Evolutionary conservation across 31 red algal species (phyloP).

Genomic region (Bonnemaisonia californica): DNA sequence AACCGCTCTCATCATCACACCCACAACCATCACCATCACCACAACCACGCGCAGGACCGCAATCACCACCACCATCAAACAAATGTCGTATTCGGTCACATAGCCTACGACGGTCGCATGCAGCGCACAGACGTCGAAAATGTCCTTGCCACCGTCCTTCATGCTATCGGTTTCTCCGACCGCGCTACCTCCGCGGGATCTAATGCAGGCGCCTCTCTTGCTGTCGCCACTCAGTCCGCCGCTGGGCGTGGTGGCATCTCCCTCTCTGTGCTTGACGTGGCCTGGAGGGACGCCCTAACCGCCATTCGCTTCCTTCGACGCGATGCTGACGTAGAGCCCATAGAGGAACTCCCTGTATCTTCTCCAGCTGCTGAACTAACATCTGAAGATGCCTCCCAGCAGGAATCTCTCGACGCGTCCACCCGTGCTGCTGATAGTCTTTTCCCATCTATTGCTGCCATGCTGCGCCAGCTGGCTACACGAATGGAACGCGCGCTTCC

Average conservation of each 20-base stretch:
- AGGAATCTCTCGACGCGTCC: not conserved
- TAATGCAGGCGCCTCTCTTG: slow-evolving; percentile 16
- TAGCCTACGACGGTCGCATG: slow-evolving; percentile 20
- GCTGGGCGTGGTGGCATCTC: not conserved
- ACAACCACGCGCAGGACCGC: not conserved
- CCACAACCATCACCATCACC: slow-evolving; percentile 20
- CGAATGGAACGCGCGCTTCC: not conserved
- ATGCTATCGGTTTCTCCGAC: slow-evolving; percentile 31
- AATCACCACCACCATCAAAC: slow-evolving; percentile 1
- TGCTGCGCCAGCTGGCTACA: not conserved
- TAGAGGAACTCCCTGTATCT: not conserved
- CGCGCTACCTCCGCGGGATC: not conserved
- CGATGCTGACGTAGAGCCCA: not conserved
- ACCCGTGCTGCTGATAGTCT: not conserved
- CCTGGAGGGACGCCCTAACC: slow-evolving; percentile 5
- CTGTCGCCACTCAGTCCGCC: slow-evolving; percentile 1
- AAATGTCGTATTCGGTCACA: slow-evolving; percentile 34
- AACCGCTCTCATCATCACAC: not conserved
- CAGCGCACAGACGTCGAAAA: slow-evolving; percentile 24
- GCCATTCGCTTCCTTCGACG: not conserved
- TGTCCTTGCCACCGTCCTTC: slow-evolving; percentile 41
- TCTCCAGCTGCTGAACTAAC: not conserved
- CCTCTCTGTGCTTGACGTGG: not conserved
- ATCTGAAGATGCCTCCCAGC: not conserved
- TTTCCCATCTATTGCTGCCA: not conserved